These are phyloP conservation scores for Falciphora oryzae DNA, from an alignment of 2,329 filamentous ascomycete species.

Conservation along the genomic window DNA sequence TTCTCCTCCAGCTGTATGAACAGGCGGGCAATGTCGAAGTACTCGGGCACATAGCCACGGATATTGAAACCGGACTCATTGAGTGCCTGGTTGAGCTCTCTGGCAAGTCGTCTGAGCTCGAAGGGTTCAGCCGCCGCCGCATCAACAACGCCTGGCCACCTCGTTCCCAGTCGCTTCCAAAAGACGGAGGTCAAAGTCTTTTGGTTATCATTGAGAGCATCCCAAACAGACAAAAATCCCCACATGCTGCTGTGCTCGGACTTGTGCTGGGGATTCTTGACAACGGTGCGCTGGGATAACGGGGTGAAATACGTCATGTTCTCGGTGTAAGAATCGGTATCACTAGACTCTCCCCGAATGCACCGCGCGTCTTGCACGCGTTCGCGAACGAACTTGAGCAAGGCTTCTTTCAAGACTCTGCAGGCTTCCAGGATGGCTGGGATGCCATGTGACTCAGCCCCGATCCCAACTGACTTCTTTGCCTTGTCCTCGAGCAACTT, in stretches of 20 bases:
- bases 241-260: background rate
- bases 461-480: background rate
- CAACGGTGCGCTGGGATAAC: background rate
- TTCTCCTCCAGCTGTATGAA: background rate
- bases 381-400: background rate
- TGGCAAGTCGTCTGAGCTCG: background rate
- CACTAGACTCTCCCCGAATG: background rate
- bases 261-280: background rate
- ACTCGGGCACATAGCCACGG: background rate
- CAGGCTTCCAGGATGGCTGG: background rate
- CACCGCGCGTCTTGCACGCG: background rate
- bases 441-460: background rate
- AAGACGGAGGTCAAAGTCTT: slow-evolving; percentile 30
- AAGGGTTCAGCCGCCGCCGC: background rate
- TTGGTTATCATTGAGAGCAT: slow-evolving; percentile 27
- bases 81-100: background rate
- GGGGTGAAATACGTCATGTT: background rate
- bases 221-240: background rate
- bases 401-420: background rate
- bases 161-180: slow-evolving; percentile 20
- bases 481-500: background rate
- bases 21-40: background rate
- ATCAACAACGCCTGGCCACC: background rate
- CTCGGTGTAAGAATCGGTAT: background rate
- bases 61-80: background rate